Conservation (phyloP, 441 rosid species). For the Cnidoscolus chayamansa region DNA sequence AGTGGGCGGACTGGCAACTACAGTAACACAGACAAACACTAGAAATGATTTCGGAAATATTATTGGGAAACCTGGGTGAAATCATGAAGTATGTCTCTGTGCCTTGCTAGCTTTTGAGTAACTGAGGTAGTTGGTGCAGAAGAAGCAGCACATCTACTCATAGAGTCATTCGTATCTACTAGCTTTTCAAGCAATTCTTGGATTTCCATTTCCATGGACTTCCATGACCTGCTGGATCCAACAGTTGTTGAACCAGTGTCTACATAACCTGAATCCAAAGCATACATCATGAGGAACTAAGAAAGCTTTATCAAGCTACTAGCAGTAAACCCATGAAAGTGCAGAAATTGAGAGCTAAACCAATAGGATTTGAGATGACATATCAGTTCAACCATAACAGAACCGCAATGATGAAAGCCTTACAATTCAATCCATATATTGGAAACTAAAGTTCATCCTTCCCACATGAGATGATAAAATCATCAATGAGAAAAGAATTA, state of each 20-base stretch:
- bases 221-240: slow-evolving; percentile 71
- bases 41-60: too few species aligned
- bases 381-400: neutral
- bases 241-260: slow-evolving; percentile 82
- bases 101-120: slow-evolving; percentile 35
- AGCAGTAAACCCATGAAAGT: neutral
- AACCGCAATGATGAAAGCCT: neutral
- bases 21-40: neutral
- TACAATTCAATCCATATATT: neutral
- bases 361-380: neutral
- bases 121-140: slow-evolving; percentile 33
- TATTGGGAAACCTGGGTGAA: too few species aligned
- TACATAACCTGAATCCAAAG: slow-evolving; percentile 49
- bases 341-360: neutral
- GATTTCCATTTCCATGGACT: slow-evolving; percentile 92
- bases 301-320: neutral
- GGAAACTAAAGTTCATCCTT: neutral
- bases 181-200: too few species aligned
- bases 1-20: neutral
- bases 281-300: neutral
- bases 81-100: slow-evolving; percentile 80
- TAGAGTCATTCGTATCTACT: too few species aligned
- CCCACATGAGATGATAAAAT: neutral
- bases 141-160: slow-evolving; percentile 61
- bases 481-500: neutral